phyloP scores from a whole-genome alignment of 108 stramenopile species.

The Fragilariopsis cylindrus region DNA sequence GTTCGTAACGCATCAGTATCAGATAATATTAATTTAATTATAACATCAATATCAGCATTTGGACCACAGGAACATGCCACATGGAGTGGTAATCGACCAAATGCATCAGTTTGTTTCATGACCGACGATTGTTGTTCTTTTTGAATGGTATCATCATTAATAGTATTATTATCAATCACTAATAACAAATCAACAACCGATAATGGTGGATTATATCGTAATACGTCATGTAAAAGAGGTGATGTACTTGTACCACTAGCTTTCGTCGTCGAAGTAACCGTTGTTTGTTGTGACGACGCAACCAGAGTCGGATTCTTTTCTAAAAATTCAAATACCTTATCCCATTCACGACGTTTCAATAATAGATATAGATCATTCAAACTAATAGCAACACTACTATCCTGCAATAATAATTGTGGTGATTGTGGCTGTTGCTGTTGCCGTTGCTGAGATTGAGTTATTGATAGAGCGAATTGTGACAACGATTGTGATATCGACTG shows the following conservation, averaged over 20 bases:
- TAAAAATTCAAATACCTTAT: slow-evolving; percentile 10
- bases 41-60: slow-evolving; percentile 16
- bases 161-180: neutral
- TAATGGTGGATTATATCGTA: slow-evolving; percentile 19
- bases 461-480: too few species aligned
- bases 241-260: neutral
- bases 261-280: neutral
- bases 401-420: too few species aligned
- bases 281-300: neutral
- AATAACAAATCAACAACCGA: slow-evolving; percentile 27
- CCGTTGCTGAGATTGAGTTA: too few species aligned
- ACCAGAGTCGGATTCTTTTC: slow-evolving; percentile 18
- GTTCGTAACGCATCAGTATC: slow-evolving; percentile 21
- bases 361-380: slow-evolving; percentile 12
- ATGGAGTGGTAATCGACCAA: slow-evolving; percentile 37
- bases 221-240: slow-evolving; percentile 21
- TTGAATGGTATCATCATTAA: neutral
- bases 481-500: too few species aligned
- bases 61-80: slow-evolving; percentile 26
- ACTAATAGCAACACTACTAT: neutral
- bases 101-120: slow-evolving; percentile 12
- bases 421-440: too few species aligned
- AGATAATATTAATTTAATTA: slow-evolving; percentile 18
- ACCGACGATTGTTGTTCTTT: neutral
- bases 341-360: slow-evolving; percentile 26